These are phyloP conservation scores for Mycena citricolor DNA, from an alignment of 1,284 basidiomycete species.

Conservation along the genomic window DNA sequence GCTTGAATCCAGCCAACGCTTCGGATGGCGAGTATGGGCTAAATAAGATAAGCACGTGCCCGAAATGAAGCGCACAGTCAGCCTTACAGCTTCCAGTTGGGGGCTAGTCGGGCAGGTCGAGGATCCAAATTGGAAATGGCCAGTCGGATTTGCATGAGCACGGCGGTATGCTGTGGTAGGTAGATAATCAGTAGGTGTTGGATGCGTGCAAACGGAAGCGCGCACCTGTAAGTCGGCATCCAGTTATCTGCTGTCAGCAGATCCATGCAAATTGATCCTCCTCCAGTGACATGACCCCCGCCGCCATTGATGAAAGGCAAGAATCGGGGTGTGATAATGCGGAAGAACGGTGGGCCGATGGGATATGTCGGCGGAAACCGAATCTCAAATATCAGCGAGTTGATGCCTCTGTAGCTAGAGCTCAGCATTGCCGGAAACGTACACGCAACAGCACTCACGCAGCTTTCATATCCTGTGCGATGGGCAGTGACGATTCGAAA, in stretches of 20 bases:
- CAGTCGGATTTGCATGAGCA: conserved; percentile 62
- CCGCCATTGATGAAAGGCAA: conserved; percentile 61
- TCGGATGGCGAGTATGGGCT: conserved; percentile 53
- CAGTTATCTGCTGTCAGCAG: conserved; percentile 63
- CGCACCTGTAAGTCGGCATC: conserved; percentile 63
- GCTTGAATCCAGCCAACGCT: conserved; percentile 53
- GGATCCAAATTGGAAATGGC: conserved; percentile 60
- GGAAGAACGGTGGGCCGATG: conserved; percentile 60
- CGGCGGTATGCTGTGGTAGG: conserved; percentile 48
- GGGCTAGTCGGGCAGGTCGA: conserved; percentile 51
- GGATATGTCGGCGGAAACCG: conserved; percentile 60
- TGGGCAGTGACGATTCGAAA: conserved; percentile 53
- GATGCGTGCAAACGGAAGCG: background rate
- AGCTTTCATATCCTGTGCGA: conserved; percentile 53
- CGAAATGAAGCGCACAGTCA: no score
- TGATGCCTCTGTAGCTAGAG: conserved; percentile 39
- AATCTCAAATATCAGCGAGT: conserved; percentile 65
- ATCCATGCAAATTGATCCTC: conserved; percentile 70
- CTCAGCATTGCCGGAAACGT: background rate
- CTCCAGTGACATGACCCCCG: conserved; percentile 62
- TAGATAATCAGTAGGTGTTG: conserved; percentile 4
- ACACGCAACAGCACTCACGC: conserved; percentile 37
- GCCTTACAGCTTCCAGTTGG: conserved; percentile 37
- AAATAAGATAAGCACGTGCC: conserved; percentile 1
- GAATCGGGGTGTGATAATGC: conserved; percentile 61